Evolutionary conservation across 176 grass and related monocot genomes (phyloP).

Genomic region (Triticum aestivum): IWGSC_CS_RefSeq_v2.1 NC_057805.1:348359293-348359792

Average conservation of each 20-base stretch:
- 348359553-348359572: neutral
- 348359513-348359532: too few relatives aligned
- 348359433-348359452: too few relatives aligned
- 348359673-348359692: neutral
- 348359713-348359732: neutral
- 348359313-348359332: too few relatives aligned
- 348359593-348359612: neutral
- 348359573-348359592: neutral
- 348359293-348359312: too few relatives aligned
- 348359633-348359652: neutral
- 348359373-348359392: too few relatives aligned
- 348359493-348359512: too few relatives aligned
- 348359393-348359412: too few relatives aligned
- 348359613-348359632: neutral
- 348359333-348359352: too few relatives aligned
- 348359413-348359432: too few relatives aligned
- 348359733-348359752: neutral
- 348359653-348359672: neutral
- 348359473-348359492: too few relatives aligned
- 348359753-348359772: constrained; percentile 16
- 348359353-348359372: too few relatives aligned
- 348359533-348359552: neutral
- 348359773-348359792: neutral
- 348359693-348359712: constrained; percentile 35
- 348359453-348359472: too few relatives aligned